These are phyloP conservation scores for Suhomyces emberorum DNA, from an alignment of 805 yeast species.

Conservation along the genomic window DNA sequence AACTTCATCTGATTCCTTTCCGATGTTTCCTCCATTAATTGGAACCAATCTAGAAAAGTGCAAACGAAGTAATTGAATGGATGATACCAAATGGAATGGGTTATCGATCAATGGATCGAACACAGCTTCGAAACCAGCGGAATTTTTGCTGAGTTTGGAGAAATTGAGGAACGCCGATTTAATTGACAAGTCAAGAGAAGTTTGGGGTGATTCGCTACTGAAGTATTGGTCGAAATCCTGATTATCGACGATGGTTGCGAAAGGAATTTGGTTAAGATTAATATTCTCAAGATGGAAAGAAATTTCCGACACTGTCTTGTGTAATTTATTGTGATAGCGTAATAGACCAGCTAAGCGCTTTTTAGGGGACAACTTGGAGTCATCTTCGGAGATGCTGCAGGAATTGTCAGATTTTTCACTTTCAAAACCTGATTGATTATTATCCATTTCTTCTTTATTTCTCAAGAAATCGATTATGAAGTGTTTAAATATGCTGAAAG, in stretches of 20 bases:
- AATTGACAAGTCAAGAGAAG: slow-evolving; percentile 22
- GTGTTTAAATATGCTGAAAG: slow-evolving; percentile 19
- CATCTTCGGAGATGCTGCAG: background rate
- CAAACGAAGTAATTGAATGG: slow-evolving; percentile 31
- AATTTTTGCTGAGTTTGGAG: slow-evolving; percentile 16
- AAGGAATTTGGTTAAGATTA: slow-evolving; percentile 27
- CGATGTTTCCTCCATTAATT: slow-evolving; percentile 4
- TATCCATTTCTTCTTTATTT: background rate
- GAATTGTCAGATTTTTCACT: background rate
- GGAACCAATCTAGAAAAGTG: slow-evolving; percentile 15
- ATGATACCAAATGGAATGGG: slow-evolving; percentile 33
- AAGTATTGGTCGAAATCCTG: slow-evolving; percentile 22
- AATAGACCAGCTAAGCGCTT: slow-evolving; percentile 3
- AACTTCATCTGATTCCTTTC: slow-evolving; percentile 23
- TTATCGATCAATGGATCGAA: slow-evolving; percentile 28
- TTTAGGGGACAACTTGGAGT: background rate
- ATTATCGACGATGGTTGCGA: slow-evolving; percentile 22
- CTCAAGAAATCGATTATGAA: slow-evolving; percentile 9
- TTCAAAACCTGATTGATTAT: background rate
- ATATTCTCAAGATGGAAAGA: slow-evolving; percentile 27
- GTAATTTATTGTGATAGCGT: slow-evolving; percentile 17
- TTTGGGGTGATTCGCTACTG: slow-evolving; percentile 14
- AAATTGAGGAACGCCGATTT: slow-evolving; percentile 27
- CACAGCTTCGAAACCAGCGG: slow-evolving; percentile 40
- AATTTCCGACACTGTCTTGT: slow-evolving; percentile 21